Evolutionary conservation across 108 stramenopile species (phyloP), one percentile per base, ranked within the genome.

Genomic region (Skeletonema grethae): DNA sequence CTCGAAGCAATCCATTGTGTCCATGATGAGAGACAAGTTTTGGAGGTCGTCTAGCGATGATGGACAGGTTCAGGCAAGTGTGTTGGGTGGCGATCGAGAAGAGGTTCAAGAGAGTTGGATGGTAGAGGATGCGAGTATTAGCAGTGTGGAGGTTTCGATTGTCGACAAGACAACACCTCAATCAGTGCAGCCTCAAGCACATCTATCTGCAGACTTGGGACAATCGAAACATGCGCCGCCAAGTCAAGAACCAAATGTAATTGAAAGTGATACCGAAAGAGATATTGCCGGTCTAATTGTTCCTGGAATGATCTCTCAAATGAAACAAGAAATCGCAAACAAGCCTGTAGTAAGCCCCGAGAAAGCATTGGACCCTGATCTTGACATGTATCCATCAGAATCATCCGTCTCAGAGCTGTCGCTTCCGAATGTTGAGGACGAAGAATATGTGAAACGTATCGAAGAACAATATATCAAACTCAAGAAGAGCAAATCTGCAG

Each of bases 301-400:
- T 22, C 50, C 50, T 53, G 50, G 50, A 7, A 53, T 53, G 50
- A 53, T 53, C 1, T 20, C 18, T 0, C 50, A 53, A 22, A 53
- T 53, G 50, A 53, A 53, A 53, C 50, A 53, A n/a, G 22, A 53
- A 53, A 53, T 53, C 9, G 50, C 50, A 9, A 53, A 53, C 2
- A 53, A 53, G 22, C 22, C 50, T 2, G 38, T 73, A 10, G 61
- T 73, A 10, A 80, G 61, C 50, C 79, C 79, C 15, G 72, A 80
- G 12, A 80, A 68, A 36, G 36, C 8, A 3, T 30, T 32, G 3
- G 77, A 80, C 20, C 79, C 79, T 15, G 71, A 53, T 4, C 22
- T 80, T 5, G 79, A 69, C 15, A 64, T 80, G 66, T 80, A 80
- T 56, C 72, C 71, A 28, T 72, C 71, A 48, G 79, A 80, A 53